These are phyloP conservation scores for Helminthosporium solani DNA, from an alignment of 2,329 filamentous ascomycete genomes.

Conservation along the genomic window DNA sequence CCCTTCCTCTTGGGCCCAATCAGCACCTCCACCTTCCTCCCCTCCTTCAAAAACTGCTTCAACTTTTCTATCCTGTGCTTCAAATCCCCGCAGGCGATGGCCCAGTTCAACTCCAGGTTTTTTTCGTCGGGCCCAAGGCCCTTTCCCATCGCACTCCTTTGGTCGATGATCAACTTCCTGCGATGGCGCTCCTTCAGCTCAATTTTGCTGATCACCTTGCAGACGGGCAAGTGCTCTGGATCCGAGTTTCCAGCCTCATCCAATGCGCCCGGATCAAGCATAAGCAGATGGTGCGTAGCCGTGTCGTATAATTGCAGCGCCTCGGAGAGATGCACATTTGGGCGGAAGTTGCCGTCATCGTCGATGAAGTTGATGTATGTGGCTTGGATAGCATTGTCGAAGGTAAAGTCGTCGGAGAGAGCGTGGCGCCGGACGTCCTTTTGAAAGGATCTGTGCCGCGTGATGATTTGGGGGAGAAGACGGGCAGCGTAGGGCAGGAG, in stretches of 20 bases:
- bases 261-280: conserved; percentile 42
- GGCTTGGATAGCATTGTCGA: conserved; percentile 53
- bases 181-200: conserved; percentile 50
- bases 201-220: conserved; percentile 66
- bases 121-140: conserved; percentile 53
- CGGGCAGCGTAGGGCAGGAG: conserved; percentile 7
- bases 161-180: conserved; percentile 47
- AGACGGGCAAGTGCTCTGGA: conserved; percentile 58
- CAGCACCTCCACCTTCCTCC: conserved; percentile 71
- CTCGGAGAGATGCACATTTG: conserved; percentile 30
- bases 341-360: conserved; percentile 38
- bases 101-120: conserved; percentile 88
- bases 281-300: conserved; percentile 53
- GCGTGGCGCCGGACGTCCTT: conserved; percentile 36
- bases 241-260: conserved; percentile 37
- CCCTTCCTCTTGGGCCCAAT: conserved; percentile 68
- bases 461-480: conserved; percentile 14
- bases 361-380: conserved; percentile 49
- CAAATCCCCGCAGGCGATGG: conserved; percentile 74
- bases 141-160: conserved; percentile 41
- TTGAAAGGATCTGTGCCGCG: conserved; percentile 24
- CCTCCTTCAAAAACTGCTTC: conserved; percentile 70
- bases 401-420: conserved; percentile 43
- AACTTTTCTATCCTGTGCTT: conserved; percentile 54
- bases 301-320: conserved; percentile 52